Percentiles rank a stretch among this genome's conserved stretches.
phyloP scores from a whole-genome alignment of 768 basidiomycete species.

The Leccinum fibrillosum region DNA sequence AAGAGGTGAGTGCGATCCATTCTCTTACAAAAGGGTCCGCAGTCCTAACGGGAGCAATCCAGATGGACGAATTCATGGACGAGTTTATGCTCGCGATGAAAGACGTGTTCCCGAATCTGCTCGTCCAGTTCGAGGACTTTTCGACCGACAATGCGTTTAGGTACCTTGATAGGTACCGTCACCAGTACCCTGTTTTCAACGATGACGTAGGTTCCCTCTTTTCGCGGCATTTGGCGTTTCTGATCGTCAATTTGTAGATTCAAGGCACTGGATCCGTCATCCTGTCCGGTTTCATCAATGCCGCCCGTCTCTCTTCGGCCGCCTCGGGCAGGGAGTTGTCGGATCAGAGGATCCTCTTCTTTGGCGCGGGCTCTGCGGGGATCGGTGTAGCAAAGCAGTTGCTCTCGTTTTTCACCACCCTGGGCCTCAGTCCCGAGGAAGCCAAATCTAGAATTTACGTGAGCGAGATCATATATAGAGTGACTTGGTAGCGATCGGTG shows the following conservation, averaged over 20 bases:
- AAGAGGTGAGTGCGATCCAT: constrained; percentile 34
- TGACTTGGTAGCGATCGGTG: not conserved
- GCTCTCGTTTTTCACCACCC: constrained; percentile 46
- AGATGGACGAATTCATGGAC: constrained; percentile 75
- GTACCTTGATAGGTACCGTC: constrained; percentile 62
- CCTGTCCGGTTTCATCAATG: constrained; percentile 71
- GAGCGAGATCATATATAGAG: constrained; percentile 18
- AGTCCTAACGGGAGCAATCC: not conserved
- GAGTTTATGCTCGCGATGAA: constrained; percentile 71
- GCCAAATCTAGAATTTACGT: constrained; percentile 69
- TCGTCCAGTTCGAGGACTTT: constrained; percentile 79
- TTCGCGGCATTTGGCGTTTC: not conserved
- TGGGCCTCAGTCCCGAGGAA: constrained; percentile 62
- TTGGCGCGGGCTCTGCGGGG: constrained; percentile 53
- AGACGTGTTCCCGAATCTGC: constrained; percentile 59
- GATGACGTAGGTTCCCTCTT: constrained; percentile 54
- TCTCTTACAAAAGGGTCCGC: not conserved
- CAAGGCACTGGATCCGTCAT: constrained; percentile 77
- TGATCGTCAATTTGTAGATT: constrained; percentile 35
- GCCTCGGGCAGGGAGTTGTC: constrained; percentile 39
- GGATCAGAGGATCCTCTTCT: constrained; percentile 56
- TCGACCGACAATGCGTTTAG: constrained; percentile 77
- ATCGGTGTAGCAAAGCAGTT: constrained; percentile 53
- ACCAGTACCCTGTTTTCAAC: constrained; percentile 61
- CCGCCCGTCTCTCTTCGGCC: constrained; percentile 56